Conservation (phyloP, 345 rosid genomes). For the Dipteronia dyeriana region DNA sequence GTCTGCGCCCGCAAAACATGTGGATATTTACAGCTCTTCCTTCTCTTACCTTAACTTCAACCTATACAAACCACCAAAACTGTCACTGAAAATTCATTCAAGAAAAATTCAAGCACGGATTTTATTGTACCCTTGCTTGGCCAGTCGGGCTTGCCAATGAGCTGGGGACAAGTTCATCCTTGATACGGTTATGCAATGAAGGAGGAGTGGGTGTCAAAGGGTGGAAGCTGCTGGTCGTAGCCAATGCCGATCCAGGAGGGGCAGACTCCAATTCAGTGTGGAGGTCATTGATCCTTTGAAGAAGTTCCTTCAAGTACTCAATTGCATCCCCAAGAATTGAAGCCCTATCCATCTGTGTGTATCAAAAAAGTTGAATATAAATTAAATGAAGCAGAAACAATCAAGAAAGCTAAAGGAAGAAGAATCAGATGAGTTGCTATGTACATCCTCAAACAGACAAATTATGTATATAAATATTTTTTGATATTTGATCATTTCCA, state of each 20-base stretch:
- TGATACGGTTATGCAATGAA: constrained; percentile 65
- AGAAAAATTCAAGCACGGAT: neutral
- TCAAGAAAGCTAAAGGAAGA: neutral
- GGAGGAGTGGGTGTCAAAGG: constrained; percentile 86
- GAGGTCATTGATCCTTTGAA: constrained; percentile 90
- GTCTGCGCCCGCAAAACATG: constrained; percentile 74
- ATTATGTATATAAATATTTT: too few relatives aligned
- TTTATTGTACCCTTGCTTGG: constrained; percentile 62
- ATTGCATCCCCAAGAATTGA: constrained; percentile 95
- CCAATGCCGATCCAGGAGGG: constrained; percentile 49
- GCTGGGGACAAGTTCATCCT: constrained; percentile 76
- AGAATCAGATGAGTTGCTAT: too few relatives aligned
- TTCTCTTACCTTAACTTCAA: constrained; percentile 73
- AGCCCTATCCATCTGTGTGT: constrained; percentile 91
- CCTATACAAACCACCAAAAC: constrained; percentile 30
- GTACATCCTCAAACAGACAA: too few relatives aligned
- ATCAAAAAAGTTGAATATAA: neutral
- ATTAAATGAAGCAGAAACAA: constrained; percentile 1
- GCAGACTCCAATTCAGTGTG: constrained; percentile 81
- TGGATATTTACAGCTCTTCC: constrained; percentile 86
- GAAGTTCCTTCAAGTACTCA: constrained; percentile 90
- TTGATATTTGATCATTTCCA: neutral
- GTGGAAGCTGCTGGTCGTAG: constrained; percentile 58
- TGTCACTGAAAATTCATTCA: neutral
- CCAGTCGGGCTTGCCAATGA: constrained; percentile 78